A percentile compares a stretch with the other conserved stretches of the same genome.
Evolutionary conservation across 495 filamentous ascomycete species (phyloP).

Genomic region (Annulohypoxylon maeteangense): DNA sequence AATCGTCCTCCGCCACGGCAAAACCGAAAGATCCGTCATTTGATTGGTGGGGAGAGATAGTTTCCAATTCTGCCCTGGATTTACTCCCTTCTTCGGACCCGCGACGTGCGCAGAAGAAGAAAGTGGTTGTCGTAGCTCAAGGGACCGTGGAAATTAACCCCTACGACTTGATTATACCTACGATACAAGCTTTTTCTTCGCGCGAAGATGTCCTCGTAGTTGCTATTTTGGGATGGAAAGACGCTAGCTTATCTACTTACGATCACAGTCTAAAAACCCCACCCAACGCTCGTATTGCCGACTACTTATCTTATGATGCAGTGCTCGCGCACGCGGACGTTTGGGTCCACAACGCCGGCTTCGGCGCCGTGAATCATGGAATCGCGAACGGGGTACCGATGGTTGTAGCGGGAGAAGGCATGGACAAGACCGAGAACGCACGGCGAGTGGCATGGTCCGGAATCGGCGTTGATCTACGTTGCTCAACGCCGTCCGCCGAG

Average conservation of each 20-base stretch:
- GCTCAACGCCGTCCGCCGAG: constrained; percentile 33
- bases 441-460: constrained; percentile 49
- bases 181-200: constrained; percentile 44
- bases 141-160: constrained; percentile 50
- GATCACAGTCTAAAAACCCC: constrained; percentile 24
- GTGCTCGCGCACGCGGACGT: constrained; percentile 50
- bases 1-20: neutral
- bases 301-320: constrained; percentile 53
- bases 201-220: constrained; percentile 46
- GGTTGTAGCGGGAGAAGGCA: constrained; percentile 51
- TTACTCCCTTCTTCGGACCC: neutral
- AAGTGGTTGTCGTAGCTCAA: constrained; percentile 53
- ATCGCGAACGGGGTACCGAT: constrained; percentile 54
- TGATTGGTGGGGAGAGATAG: constrained; percentile 41
- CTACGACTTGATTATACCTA: constrained; percentile 50
- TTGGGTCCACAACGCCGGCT: constrained; percentile 54
- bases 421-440: constrained; percentile 54
- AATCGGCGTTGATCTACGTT: constrained; percentile 49
- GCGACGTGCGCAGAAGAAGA: constrained; percentile 25
- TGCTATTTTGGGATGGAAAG: constrained; percentile 48
- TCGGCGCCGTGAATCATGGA: constrained; percentile 53
- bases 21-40: constrained; percentile 12
- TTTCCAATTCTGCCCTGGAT: constrained; percentile 16
- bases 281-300: constrained; percentile 45
- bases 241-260: constrained; percentile 34